These are phyloP conservation scores for Xylona heveae DNA, from an alignment of 495 filamentous ascomycete genomes.

Conservation along the genomic window DNA sequence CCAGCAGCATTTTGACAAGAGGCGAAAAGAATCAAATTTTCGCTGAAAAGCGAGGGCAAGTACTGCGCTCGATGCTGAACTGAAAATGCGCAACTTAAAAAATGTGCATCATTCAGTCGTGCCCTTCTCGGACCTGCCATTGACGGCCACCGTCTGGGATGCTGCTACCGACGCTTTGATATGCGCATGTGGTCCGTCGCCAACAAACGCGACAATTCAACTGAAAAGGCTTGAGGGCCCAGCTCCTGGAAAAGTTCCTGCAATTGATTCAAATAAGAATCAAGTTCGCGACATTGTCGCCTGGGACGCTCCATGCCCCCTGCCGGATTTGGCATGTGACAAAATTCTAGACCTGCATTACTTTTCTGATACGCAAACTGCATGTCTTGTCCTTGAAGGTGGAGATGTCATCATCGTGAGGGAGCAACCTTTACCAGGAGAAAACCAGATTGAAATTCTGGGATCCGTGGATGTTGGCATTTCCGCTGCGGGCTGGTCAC, in stretches of 20 bases:
- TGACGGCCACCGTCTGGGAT: conserved; percentile 65
- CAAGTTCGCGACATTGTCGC: conserved; percentile 42
- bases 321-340: conserved; percentile 47
- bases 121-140: conserved; percentile 27
- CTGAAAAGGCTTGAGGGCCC: conserved; percentile 22
- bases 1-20: no score
- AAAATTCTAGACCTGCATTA: conserved; percentile 57
- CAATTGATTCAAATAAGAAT: conserved; percentile 13
- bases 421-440: conserved; percentile 45
- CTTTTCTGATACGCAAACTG: conserved; percentile 55
- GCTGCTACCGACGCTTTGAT: conserved; percentile 44
- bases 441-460: conserved; percentile 76
- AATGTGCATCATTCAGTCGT: conserved; percentile 43
- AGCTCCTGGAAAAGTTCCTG: conserved; percentile 19
- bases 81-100: conserved; percentile 65
- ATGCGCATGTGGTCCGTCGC: conserved; percentile 53
- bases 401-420: conserved; percentile 76
- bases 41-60: no score
- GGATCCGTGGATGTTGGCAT: conserved; percentile 87
- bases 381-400: conserved; percentile 66
- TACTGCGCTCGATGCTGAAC: no score
- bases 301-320: conserved; percentile 65
- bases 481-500: conserved; percentile 77
- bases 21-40: no score
- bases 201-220: conserved; percentile 38